These are phyloP conservation scores for Plantago ovata DNA, from an alignment of 257 asterid species.

Conservation along the genomic window DNA sequence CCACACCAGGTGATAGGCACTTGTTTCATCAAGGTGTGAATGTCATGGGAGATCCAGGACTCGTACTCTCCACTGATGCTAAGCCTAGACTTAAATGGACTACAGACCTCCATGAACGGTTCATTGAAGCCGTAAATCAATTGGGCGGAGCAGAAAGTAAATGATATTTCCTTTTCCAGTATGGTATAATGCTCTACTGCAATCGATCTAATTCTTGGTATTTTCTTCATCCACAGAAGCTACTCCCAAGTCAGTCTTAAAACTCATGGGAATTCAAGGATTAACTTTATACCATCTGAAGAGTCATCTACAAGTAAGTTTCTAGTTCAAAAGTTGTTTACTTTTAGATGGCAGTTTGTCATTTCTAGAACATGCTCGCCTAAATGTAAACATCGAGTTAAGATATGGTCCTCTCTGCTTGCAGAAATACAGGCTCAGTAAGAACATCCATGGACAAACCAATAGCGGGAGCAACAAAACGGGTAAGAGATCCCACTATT, in stretches of 20 bases:
- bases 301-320: constrained; percentile 93
- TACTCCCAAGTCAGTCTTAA: constrained; percentile 93
- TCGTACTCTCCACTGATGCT: constrained; percentile 92
- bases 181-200: constrained; percentile 14
- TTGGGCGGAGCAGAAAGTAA: constrained; percentile 99
- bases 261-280: constrained; percentile 94
- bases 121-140: constrained; percentile 91
- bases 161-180: constrained; percentile 11
- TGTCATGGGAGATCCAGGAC: constrained; percentile 72
- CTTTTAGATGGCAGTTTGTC: not conserved
- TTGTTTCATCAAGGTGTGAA: constrained; percentile 68
- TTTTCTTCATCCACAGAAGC: constrained; percentile 64
- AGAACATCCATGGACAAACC: constrained; percentile 78
- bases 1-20: constrained; percentile 62
- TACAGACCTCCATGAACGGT: constrained; percentile 78
- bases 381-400: not conserved
- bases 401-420: constrained; percentile 14
- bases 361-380: constrained; percentile 10
- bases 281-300: constrained; percentile 85
- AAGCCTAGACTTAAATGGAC: constrained; percentile 99
- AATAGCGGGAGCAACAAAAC: constrained; percentile 58
- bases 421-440: constrained; percentile 93
- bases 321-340: no score
- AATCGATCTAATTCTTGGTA: constrained; percentile 24
- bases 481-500: constrained; percentile 40